These are phyloP conservation scores for Picea sitchensis DNA, from an alignment of 75 land plant genomes.

Conservation along the genomic window DNA sequence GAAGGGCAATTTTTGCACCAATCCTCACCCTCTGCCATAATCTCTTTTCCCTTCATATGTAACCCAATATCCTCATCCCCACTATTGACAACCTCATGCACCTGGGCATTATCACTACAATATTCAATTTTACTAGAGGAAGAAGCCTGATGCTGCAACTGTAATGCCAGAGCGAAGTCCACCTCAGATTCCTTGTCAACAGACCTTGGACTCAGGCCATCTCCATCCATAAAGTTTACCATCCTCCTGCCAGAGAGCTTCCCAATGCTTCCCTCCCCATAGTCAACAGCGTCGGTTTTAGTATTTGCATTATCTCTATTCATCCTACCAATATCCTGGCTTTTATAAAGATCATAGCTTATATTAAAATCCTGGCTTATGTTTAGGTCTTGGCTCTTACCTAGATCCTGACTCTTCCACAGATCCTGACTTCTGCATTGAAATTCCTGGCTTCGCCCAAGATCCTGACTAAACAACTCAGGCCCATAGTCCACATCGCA, in stretches of 20 bases:
- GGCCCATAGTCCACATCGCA: slow-evolving; percentile 43
- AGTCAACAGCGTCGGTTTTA: not conserved
- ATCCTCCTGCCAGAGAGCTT: slow-evolving; percentile 5
- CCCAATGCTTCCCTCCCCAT: slow-evolving; percentile 4
- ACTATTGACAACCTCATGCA: not conserved
- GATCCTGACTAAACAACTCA: slow-evolving; percentile 51
- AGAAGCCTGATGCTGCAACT: slow-evolving; percentile 27
- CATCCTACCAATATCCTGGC: slow-evolving; percentile 33
- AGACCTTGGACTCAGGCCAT: slow-evolving; percentile 29
- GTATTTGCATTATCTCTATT: slow-evolving; percentile 2
- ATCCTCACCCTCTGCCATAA: slow-evolving; percentile 23
- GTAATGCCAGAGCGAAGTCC: slow-evolving; percentile 46
- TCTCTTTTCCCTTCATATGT: slow-evolving; percentile 36
- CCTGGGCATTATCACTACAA: not conserved
- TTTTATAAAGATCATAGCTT: slow-evolving; percentile 29
- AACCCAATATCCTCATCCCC: slow-evolving; percentile 11
- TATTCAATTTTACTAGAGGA: slow-evolving; percentile 29
- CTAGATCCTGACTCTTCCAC: slow-evolving; percentile 40
- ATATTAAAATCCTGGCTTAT: slow-evolving; percentile 13
- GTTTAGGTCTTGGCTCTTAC: slow-evolving; percentile 12
- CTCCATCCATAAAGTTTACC: slow-evolving; percentile 9
- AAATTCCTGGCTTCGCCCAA: slow-evolving; percentile 4
- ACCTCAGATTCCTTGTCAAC: slow-evolving; percentile 26
- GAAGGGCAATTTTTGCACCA: slow-evolving; percentile 14
- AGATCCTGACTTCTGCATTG: slow-evolving; percentile 35